Base-by-base conservation (phyloP, 805 yeast species). In the Sugiyamaella smithiae region DNA sequence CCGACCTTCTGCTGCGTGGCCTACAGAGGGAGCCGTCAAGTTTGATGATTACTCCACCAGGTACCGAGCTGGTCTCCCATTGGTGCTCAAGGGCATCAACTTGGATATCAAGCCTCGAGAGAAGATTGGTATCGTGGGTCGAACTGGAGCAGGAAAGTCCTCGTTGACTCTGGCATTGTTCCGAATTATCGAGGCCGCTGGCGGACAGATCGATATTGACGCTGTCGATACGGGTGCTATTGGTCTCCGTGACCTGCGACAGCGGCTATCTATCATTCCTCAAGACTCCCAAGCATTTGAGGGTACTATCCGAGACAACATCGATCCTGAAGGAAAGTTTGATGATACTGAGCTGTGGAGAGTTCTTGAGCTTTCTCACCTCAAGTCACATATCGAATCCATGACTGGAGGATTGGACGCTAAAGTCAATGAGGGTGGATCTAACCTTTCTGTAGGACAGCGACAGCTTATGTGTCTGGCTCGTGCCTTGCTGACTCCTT, bases 101-200 rank as follows among this genome's bases (percentile, higher is more conserved):
- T 62, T 91, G 20, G 68, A 76, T 9, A 80, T 91, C 58, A 74
- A 80, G 42, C 80, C 90, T 1, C 72, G 77, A 49, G 97, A 91
- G 64, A 91, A 91, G 66, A 74, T 90, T 62, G 98, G 98, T 53
- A 89, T 90, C 67, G 97, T 91, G 49, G 98, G 98, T 22, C 78
- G 98, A 64, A 90, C 98, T 0, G 98, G 98, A 55, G 97, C 97
- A 1, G 98, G 98, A 55, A 89, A 89, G 66, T 84, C 93, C 0
- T 84, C 96, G 1, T 73, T 89, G 60, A 85, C 96, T 0, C 69
- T 88, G 60, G 93, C 97, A 0, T 69, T 89, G 33, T 89, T 87
- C 74, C 72, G 97, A 57, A 79, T 89, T 40, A 86, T 90, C 59
- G 97, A 90, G 67, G 77, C 85, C 1, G 80, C 82, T 4, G 69